A percentile compares a stretch with the other conserved stretches of the same genome.
phyloP scores from a whole-genome alignment of 2,329 filamentous ascomycete species.

The Zasmidium angulare region DNA sequence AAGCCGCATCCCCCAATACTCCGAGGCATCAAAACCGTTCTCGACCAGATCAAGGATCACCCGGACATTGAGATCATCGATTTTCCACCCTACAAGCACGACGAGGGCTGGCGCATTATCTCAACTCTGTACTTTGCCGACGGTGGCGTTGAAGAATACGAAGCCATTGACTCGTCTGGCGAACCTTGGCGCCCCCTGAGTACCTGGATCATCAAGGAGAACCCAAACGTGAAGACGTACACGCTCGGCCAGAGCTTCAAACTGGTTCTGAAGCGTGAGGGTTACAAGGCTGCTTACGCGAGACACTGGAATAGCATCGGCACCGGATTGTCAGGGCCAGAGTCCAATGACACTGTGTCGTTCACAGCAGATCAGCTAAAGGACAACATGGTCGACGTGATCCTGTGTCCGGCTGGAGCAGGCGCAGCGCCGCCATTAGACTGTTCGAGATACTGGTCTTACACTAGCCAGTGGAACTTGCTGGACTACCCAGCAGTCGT shows the following conservation, averaged over 20 bases:
- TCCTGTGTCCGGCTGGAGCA: constrained; percentile 61
- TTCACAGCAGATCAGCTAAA: constrained; percentile 22
- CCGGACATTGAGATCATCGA: constrained; percentile 55
- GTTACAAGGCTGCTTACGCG: constrained; percentile 47
- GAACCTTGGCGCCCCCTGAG: constrained; percentile 61
- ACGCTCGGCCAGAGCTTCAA: constrained; percentile 46
- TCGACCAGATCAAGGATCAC: constrained; percentile 44
- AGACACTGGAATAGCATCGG: constrained; percentile 48
- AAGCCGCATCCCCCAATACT: constrained; percentile 65
- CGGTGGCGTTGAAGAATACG: constrained; percentile 55
- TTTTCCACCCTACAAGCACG: constrained; percentile 51
- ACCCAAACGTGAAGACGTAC: constrained; percentile 48
- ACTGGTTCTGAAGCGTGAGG: constrained; percentile 43
- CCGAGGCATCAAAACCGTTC: constrained; percentile 53
- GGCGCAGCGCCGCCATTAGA: constrained; percentile 56
- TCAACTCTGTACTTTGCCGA: constrained; percentile 59
- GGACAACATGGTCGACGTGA: constrained; percentile 54
- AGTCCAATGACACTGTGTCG: constrained; percentile 20
- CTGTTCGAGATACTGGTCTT: constrained; percentile 61
- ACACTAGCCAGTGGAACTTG: constrained; percentile 67
- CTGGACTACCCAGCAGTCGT: constrained; percentile 59
- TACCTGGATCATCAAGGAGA: constrained; percentile 58
- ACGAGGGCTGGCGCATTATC: constrained; percentile 50
- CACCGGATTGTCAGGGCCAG: constrained; percentile 27
- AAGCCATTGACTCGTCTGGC: constrained; percentile 52